A percentile compares a stretch with the other conserved stretches of the same genome.
These are phyloP conservation scores for Penicillium sp. DNA, from an alignment of 2,329 filamentous ascomycete genomes.

Conservation along the genomic window DNA sequence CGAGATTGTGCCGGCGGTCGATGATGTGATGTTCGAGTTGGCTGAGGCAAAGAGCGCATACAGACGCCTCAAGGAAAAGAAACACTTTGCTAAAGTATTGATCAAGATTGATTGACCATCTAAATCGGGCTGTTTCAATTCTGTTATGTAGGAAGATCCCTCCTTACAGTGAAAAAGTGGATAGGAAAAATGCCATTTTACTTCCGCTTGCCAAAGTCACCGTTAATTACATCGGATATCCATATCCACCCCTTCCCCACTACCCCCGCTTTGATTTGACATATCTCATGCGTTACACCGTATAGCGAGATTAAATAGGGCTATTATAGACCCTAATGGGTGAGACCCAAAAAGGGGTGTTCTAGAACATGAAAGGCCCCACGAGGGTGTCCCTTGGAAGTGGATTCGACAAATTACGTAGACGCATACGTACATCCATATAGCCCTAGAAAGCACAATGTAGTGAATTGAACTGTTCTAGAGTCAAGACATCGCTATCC, in stretches of 20 bases:
- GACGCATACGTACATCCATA: not conserved
- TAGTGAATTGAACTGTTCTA: not conserved
- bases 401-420: not conserved
- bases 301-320: not conserved
- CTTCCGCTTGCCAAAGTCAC: too few species aligned
- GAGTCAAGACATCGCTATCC: not conserved
- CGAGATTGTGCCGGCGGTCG: constrained; percentile 30
- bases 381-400: not conserved
- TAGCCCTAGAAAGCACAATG: not conserved
- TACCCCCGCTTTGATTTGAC: not conserved
- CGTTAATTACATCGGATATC: too few species aligned
- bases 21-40: constrained; percentile 33
- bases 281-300: not conserved
- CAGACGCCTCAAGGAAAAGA: constrained; percentile 31
- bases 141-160: too few species aligned
- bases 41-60: constrained; percentile 35
- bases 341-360: not conserved
- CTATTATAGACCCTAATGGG: not conserved
- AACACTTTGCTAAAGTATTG: constrained; percentile 41
- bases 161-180: too few species aligned
- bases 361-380: not conserved
- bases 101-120: constrained; percentile 26
- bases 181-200: too few species aligned
- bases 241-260: too few species aligned
- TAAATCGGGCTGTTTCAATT: not conserved